Percentiles rank a stretch among this genome's conserved stretches.
Evolutionary conservation across 805 yeast genomes (phyloP).

Genomic region (Monosporozyma yasuniensis): DNA sequence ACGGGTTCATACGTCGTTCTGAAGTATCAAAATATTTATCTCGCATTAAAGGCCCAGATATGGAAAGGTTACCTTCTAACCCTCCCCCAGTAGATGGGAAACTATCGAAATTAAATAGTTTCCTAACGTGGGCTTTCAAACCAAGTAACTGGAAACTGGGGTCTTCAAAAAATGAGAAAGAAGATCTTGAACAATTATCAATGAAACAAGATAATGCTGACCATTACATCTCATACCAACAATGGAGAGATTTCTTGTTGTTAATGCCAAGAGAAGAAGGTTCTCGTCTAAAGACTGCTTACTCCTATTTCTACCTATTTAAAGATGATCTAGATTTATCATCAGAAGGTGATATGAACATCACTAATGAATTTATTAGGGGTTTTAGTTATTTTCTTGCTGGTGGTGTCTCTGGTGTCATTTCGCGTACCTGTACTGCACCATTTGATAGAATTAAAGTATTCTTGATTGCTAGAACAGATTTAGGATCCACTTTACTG

Average conservation of each 20-base stretch:
- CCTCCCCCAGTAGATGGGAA: not conserved
- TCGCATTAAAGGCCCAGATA: not conserved
- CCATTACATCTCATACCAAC: constrained; percentile 71
- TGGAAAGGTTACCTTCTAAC: not conserved
- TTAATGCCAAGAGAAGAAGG: constrained; percentile 77
- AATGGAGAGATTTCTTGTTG: constrained; percentile 74
- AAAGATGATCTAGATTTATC: constrained; percentile 75
- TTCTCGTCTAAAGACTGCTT: constrained; percentile 73
- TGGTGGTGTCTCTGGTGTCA: constrained; percentile 93
- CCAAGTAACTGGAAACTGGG: not conserved
- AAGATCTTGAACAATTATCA: constrained; percentile 2
- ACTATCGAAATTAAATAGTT: constrained; percentile 13
- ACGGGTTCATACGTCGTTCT: constrained; percentile 55
- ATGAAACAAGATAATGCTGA: constrained; percentile 28
- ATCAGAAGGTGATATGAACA: constrained; percentile 86
- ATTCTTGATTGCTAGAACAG: constrained; percentile 85
- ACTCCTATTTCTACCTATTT: constrained; percentile 45
- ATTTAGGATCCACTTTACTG: constrained; percentile 59
- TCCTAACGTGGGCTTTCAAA: constrained; percentile 27
- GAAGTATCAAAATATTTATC: constrained; percentile 61
- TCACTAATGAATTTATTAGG: constrained; percentile 65
- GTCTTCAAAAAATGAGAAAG: not conserved
- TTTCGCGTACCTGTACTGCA: constrained; percentile 92
- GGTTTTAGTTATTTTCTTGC: constrained; percentile 89
- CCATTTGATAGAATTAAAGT: constrained; percentile 95